phyloP scores from a whole-genome alignment of 805 yeast species.

The Teunomyces funiuensis region DNA sequence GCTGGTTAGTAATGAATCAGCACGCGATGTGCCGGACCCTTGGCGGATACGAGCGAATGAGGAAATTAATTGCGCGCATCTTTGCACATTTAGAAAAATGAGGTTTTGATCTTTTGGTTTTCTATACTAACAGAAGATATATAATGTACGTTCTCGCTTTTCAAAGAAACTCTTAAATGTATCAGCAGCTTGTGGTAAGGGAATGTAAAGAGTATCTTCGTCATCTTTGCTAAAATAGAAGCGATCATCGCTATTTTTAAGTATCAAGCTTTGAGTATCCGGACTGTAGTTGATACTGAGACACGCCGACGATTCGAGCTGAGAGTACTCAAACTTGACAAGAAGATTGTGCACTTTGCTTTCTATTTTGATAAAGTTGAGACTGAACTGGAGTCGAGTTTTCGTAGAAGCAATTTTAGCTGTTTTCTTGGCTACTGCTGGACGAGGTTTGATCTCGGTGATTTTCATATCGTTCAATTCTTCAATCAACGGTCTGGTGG shows the following conservation, averaged over 20 bases:
- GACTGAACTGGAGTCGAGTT: neutral
- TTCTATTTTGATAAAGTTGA: conserved; percentile 6
- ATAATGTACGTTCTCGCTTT: conserved; percentile 14
- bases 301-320: conserved; percentile 12
- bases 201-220: conserved; percentile 9
- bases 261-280: conserved; percentile 8
- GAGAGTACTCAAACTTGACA: conserved; percentile 19
- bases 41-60: conserved; percentile 2
- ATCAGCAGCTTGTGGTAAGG: conserved; percentile 7
- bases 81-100: too few species aligned
- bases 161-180: conserved; percentile 14
- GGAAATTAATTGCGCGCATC: neutral
- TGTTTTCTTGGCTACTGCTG: neutral
- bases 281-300: conserved; percentile 9
- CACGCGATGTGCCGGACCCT: neutral
- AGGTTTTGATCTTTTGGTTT: too few species aligned
- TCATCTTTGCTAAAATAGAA: conserved; percentile 12
- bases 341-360: conserved; percentile 6
- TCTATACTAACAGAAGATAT: conserved; percentile 11
- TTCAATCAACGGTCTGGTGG: conserved; percentile 49
- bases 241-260: conserved; percentile 14
- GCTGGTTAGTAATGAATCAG: too few species aligned
- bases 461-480: conserved; percentile 41
- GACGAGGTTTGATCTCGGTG: neutral
- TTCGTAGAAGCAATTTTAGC: neutral